Evolutionary conservation across 2,329 filamentous ascomycete genomes (phyloP).

Genomic region (Rutstroemia sp.): DNA sequence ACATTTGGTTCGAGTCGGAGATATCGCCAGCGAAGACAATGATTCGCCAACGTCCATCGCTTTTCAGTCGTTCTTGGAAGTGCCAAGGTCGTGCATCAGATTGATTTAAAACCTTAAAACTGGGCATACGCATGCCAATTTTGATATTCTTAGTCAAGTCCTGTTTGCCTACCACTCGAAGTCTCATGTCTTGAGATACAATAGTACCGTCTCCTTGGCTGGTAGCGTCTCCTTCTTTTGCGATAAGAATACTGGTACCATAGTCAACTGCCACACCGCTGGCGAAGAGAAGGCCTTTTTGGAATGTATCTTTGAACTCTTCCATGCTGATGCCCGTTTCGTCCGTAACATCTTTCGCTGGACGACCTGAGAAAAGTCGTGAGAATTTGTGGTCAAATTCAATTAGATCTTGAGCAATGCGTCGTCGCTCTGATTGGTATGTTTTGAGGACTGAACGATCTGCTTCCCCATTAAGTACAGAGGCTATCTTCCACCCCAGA

Average conservation of each 20-base stretch:
- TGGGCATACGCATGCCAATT: conserved; percentile 51
- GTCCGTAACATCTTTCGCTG: conserved; percentile 36
- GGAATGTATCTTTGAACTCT: conserved; percentile 54
- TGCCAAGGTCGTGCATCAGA: conserved; percentile 46
- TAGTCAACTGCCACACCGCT: conserved; percentile 53
- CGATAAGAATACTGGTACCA: conserved; percentile 45
- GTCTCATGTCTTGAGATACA: conserved; percentile 36
- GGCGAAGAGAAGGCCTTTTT: conserved; percentile 53
- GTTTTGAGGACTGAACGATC: conserved; percentile 47
- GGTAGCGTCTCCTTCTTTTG: conserved; percentile 39
- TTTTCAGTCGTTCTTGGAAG: conserved; percentile 47
- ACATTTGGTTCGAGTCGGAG: conserved; percentile 34
- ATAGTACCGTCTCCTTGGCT: conserved; percentile 42
- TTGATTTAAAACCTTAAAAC: conserved; percentile 53
- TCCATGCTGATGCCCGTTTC: conserved; percentile 51
- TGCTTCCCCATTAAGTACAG: conserved; percentile 29
- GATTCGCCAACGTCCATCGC: conserved; percentile 51
- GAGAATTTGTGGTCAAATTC: conserved; percentile 52
- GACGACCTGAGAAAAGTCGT: conserved; percentile 47
- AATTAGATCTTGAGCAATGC: conserved; percentile 60
- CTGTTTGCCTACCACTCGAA: conserved; percentile 43
- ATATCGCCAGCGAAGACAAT: conserved; percentile 57
- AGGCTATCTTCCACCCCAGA: conserved; percentile 50
- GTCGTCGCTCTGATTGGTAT: conserved; percentile 54
- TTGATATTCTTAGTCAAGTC: conserved; percentile 23